phyloP scores from a whole-genome alignment of 164 flowering plant species.

The Stephania japonica region DNA sequence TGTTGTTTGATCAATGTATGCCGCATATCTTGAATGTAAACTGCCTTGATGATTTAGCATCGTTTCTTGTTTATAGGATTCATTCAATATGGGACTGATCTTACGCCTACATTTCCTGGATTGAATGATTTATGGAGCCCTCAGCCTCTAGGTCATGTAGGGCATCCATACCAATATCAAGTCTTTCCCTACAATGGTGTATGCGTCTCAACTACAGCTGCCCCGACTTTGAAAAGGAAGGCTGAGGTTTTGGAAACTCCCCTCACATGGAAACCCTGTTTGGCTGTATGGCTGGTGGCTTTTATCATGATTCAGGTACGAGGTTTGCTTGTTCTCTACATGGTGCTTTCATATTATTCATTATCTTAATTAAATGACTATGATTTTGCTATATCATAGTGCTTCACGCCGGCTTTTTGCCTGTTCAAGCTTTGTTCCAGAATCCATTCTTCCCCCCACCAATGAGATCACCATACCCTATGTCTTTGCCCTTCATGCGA shows the following conservation, averaged over 20 bases:
- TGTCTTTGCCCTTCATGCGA: conserved; percentile 1
- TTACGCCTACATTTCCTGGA: conserved; percentile 12
- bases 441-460: conserved; percentile 13
- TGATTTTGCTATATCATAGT: conserved; percentile 17
- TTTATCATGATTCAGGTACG: conserved; percentile 25
- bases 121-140: conserved; percentile 14
- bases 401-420: conserved; percentile 13
- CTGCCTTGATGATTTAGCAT: not conserved
- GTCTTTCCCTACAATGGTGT: conserved; percentile 11
- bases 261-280: conserved; percentile 12
- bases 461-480: conserved; percentile 4
- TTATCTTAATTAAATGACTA: not conserved
- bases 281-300: conserved; percentile 16
- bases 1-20: too few species aligned
- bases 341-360: not conserved
- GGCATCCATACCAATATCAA: conserved; percentile 13
- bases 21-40: not conserved
- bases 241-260: conserved; percentile 12
- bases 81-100: conserved; percentile 15
- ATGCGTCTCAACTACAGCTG: conserved; percentile 10
- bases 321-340: not conserved
- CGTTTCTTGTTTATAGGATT: conserved; percentile 16
- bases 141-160: conserved; percentile 15
- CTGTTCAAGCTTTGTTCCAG: conserved; percentile 21
- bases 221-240: conserved; percentile 18